phyloP scores from a whole-genome alignment of 2,329 filamentous ascomycete genomes.

The Pseudonectria buxi region DNA sequence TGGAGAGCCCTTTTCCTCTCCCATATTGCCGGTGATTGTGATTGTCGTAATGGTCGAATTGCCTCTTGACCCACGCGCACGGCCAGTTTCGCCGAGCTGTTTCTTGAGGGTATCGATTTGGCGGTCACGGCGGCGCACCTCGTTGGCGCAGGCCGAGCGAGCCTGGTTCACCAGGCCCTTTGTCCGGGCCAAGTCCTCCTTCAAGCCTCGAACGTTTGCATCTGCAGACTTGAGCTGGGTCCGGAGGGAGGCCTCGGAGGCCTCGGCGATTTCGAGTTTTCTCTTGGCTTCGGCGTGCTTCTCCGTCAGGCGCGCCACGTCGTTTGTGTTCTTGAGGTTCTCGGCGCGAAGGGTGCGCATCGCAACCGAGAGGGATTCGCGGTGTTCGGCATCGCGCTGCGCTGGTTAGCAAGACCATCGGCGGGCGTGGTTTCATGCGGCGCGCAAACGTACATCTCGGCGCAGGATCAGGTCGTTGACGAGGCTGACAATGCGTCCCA shows the following conservation, averaged over 20 bases:
- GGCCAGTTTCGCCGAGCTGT: conserved; percentile 67
- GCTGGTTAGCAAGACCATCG: conserved; percentile 9
- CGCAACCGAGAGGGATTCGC: conserved; percentile 73
- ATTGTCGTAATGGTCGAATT: conserved; percentile 51
- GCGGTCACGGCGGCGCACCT: conserved; percentile 82
- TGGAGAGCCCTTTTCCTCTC: conserved; percentile 39
- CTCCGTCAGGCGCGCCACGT: conserved; percentile 54
- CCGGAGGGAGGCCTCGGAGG: conserved; percentile 64
- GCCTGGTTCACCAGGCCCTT: conserved; percentile 78
- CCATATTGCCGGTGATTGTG: conserved; percentile 47
- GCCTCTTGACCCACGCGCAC: conserved; percentile 51
- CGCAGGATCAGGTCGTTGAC: conserved; percentile 89
- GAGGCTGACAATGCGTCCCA: conserved; percentile 83
- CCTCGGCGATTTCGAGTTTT: conserved; percentile 52
- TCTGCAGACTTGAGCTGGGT: conserved; percentile 69
- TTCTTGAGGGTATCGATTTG: conserved; percentile 86
- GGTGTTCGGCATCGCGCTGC: conserved; percentile 82
- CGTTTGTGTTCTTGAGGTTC: conserved; percentile 63
- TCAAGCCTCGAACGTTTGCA: conserved; percentile 64
- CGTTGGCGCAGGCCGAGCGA: conserved; percentile 78
- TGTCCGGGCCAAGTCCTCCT: conserved; percentile 74
- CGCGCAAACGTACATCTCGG: conserved; percentile 59
- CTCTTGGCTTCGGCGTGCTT: conserved; percentile 49
- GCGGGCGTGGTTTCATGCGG: not conserved
- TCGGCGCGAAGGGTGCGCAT: conserved; percentile 71